These are phyloP conservation scores for Brachypodium distachyon DNA, from an alignment of 202 grass and related monocot species.

Conservation along the genomic window DNA sequence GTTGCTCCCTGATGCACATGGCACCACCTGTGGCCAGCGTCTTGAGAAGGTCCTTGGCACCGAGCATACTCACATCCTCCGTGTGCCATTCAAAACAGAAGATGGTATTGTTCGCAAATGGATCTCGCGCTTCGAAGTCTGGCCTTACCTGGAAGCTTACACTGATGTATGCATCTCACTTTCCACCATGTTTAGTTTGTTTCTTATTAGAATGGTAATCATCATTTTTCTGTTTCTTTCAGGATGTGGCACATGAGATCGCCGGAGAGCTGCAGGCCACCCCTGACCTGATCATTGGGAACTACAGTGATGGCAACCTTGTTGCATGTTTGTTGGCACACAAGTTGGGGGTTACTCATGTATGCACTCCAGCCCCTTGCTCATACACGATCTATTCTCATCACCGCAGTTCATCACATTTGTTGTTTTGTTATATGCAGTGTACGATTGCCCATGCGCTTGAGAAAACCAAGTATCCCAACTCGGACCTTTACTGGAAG, in stretches of 20 bases:
- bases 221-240: slow-evolving; percentile 6
- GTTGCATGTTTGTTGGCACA: slow-evolving; percentile 56
- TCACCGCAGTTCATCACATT: not conserved
- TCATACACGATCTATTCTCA: not conserved
- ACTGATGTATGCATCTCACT: slow-evolving; percentile 40
- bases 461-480: slow-evolving; percentile 77
- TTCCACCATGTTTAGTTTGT: not conserved
- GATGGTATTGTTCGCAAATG: slow-evolving; percentile 67
- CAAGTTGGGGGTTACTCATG: slow-evolving; percentile 65
- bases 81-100: slow-evolving; percentile 66
- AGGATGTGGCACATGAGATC: slow-evolving; percentile 73
- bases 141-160: slow-evolving; percentile 74
- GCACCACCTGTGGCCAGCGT: slow-evolving; percentile 65
- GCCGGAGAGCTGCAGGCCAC: slow-evolving; percentile 58
- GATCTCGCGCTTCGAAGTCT: slow-evolving; percentile 82
- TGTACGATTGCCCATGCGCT: slow-evolving; percentile 76
- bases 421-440: slow-evolving; percentile 24
- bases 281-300: slow-evolving; percentile 62
- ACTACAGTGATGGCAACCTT: slow-evolving; percentile 78
- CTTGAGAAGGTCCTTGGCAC: slow-evolving; percentile 77
- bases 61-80: slow-evolving; percentile 71
- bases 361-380: not conserved
- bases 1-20: slow-evolving; percentile 65
- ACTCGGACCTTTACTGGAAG: slow-evolving; percentile 78
- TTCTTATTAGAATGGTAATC: not conserved